Evolutionary conservation across 2,329 filamentous ascomycete genomes (phyloP), one percentile per base, ranked within the genome.

Genomic region (Beauveria brongniartii): DNA sequence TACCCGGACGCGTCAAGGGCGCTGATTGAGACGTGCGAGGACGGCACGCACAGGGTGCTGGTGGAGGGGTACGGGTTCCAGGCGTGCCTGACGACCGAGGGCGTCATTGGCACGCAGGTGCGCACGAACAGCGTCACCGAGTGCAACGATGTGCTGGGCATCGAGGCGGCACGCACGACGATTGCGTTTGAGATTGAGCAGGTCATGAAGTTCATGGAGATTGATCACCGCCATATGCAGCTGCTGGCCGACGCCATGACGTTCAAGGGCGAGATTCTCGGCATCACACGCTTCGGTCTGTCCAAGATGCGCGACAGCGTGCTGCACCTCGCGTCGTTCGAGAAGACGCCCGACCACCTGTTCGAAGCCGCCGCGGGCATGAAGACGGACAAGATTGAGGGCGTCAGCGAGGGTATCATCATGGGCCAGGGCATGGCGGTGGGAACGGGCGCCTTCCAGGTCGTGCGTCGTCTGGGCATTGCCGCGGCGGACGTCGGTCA

Each of bases 201-300:
- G 57, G 94, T 97, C 70, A 99, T 97, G 92, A 85, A 85, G 41
- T 86, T 88, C 72, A 97, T 99, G 92, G 87, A 85, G 73, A 97
- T 99, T 69, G 94, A 99, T 75, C 93, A 92, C 50, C 90, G 94
- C 61, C 94, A 99, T 77, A 97, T 99, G 92, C 89, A 97, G 72
- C 83, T 99, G 20, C 84, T 99, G 1, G 93, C 94, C 12, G 94
- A 99, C 70, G 92, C 97, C 59, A 99, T 99, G 94, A 97, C 94
- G 1, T 97, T 93, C 82, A 97, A 97, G 78, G 94, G 94, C 55
- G 93, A 97, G 67, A 90, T 99, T 0, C 82, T 97, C 20, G 94
- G 94, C 56, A 99, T 99, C 71, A 99, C 94, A 2, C 88, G 94
- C 37, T 97, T 97, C 73, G 94, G 94, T 56, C 81, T 99, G 28